Base-by-base conservation (phyloP, 306 rosid genomes). In the Senna tora region DNA sequence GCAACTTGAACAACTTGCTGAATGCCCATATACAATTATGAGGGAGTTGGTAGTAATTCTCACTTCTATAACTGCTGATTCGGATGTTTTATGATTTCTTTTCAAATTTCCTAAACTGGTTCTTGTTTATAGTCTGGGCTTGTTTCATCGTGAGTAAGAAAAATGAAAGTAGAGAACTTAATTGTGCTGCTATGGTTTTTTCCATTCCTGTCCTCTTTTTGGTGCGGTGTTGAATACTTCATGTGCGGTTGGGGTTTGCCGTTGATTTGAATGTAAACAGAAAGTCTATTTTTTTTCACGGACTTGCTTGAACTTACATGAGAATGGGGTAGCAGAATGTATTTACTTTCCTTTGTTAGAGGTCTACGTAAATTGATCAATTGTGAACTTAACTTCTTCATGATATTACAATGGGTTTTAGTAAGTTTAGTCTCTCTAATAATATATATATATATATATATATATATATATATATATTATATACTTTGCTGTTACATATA, bases 31-130 rank as follows among this genome's bases (percentile, higher is more conserved):
- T 58, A 59, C 72, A 22, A 14, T 28, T 20, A 77, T 75, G 87
- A 90, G 90, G 72, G 92, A 85, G 64, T 69, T 77, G 90, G 90
- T 83, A 87, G 43, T 61, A 49, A 8, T 45, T 75, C 49, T 72
- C 59, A 25, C 59, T 67, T 67, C 46, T 17, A 9, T 43, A 39
- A 51, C 14, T 53, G 59, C 19, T 70, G 25, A 20, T 56, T 64
- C 69, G 47, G 45, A 55, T 4, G 8, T 65, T 61, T 68, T 55
- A 5, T 53, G 57, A 9, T 69, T 55, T 53, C 16, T 56, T 56
- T 70, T 63, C n/a, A 3, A 30, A 70, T 70, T 70, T 56, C 25
- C 34, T 52, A 5, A 41, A 53, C 21, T 17, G n/a, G 50, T 47
- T 60, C 10, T 33, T 28, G 14, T 63, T 43, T 28, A 13, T 72